Evolutionary conservation across 305 asterid genomes (phyloP).

Genomic region (Fraxinus baroniana): DNA sequence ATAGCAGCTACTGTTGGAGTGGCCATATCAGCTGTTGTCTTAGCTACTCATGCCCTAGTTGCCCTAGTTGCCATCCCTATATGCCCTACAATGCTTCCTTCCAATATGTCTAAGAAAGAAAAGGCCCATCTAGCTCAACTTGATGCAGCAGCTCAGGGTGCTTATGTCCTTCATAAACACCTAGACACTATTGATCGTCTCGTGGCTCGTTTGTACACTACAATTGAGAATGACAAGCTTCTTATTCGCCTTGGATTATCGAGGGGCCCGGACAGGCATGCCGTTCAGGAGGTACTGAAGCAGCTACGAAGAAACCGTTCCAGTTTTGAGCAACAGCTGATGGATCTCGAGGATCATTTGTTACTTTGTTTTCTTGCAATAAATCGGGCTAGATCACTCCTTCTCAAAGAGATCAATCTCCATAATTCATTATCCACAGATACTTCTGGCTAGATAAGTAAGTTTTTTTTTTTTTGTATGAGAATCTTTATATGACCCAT

Average conservation of each 20-base stretch:
- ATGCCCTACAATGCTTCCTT: slow-evolving; percentile 38
- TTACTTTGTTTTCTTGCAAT: slow-evolving; percentile 74
- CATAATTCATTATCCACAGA: slow-evolving; percentile 22
- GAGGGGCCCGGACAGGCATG: slow-evolving; percentile 63
- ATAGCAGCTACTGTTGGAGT: slow-evolving; percentile 61
- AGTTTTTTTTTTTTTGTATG: background rate
- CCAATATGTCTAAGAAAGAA: slow-evolving; percentile 47
- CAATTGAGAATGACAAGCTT: slow-evolving; percentile 55
- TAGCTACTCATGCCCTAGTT: slow-evolving; percentile 66
- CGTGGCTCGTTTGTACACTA: slow-evolving; percentile 53
- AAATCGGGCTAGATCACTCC: slow-evolving; percentile 64
- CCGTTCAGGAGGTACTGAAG: slow-evolving; percentile 68
- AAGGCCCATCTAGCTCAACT: slow-evolving; percentile 53
- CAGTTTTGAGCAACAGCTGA: slow-evolving; percentile 52
- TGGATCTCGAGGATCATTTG: slow-evolving; percentile 79
- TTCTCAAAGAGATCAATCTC: slow-evolving; percentile 53
- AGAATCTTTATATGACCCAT: background rate
- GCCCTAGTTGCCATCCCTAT: slow-evolving; percentile 41
- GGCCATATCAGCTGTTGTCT: slow-evolving; percentile 53
- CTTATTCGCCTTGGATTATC: slow-evolving; percentile 59
- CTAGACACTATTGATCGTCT: slow-evolving; percentile 77
- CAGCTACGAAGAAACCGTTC: slow-evolving; percentile 59
- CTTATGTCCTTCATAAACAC: slow-evolving; percentile 67
- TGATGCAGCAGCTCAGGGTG: slow-evolving; percentile 77
- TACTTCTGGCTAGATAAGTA: background rate